Base-by-base conservation (phyloP, 345 rosid genomes). In the Syzygium oleosum region DNA sequence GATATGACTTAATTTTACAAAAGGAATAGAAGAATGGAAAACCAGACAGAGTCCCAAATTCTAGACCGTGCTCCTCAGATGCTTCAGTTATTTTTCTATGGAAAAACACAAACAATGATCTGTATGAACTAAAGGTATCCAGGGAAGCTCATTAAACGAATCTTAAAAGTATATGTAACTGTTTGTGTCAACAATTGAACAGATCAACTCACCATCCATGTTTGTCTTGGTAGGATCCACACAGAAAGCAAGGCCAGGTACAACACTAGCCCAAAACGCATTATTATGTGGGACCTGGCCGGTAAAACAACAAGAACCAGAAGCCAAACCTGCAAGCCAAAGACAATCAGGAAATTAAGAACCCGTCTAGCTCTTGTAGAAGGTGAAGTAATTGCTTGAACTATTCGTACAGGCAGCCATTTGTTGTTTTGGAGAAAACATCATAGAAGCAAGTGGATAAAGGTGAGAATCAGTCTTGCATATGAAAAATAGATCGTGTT, bases 301-400 rank as follows among this genome's bases (percentile, higher is more conserved):
- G 99, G 99, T 84, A 97, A 92, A 87, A 96, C 90, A 87, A 97
- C 99, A n/a, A 97, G 89, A 80, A 94, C 95, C 93, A 97, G 87
- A 54, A 97, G 95, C 99, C 99, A 97, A 88, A 95, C 93, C 99
- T 97, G 92, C 92, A 92, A 52, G 91, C 92, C 92, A 56, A 23
- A 51, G 59, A 86, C 4, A 73, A 86, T 43, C 65, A 58, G 15
- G 78, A 21, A 17, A 3, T 22, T 25, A 49, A 56, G 49, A 6
- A 88, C 8, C 16, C 46, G 14, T 77, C 59, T 73, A 85, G 27
- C 80, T 49, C 51, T 49, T 27, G 43, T 43, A 19, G 29, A 21
- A 61, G 56, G 17, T 19, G 31, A 87, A 90, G 65, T 38, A 34
- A 80, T 52, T 52, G 5, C 84, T 78, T 49, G 84, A 65, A 61